These are phyloP conservation scores for Tylopilus rubrobrunneus DNA, from an alignment of 768 basidiomycete genomes.

Conservation along the genomic window DNA sequence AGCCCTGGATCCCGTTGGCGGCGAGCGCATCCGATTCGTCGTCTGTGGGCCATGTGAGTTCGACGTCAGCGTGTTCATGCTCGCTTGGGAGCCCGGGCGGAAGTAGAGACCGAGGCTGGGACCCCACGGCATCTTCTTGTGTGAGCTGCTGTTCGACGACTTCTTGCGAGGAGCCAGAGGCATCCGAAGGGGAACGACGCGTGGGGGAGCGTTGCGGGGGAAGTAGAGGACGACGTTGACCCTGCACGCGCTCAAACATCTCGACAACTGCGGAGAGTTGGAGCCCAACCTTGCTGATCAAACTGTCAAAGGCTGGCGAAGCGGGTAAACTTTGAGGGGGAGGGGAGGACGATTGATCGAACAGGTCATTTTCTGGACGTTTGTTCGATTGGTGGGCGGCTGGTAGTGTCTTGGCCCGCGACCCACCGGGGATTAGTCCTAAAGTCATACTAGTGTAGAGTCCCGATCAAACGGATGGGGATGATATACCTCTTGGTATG, in stretches of 20 bases:
- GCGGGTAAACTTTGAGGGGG: slow-evolving; percentile 8
- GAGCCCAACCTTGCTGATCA: slow-evolving; percentile 8
- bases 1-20: background rate
- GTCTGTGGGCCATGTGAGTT: slow-evolving; percentile 30
- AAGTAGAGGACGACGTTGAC: background rate
- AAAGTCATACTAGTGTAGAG: slow-evolving; percentile 1
- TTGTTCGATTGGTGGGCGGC: background rate
- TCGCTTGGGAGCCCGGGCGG: slow-evolving; percentile 2
- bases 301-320: slow-evolving; percentile 21
- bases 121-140: slow-evolving; percentile 30
- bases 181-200: slow-evolving; percentile 16
- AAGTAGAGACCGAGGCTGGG: slow-evolving; percentile 3
- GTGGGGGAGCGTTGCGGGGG: slow-evolving; percentile 5
- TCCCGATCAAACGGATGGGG: background rate
- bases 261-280: slow-evolving; percentile 16
- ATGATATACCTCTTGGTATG: slow-evolving; percentile 18
- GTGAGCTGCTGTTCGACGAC: slow-evolving; percentile 50
- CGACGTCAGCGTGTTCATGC: slow-evolving; percentile 7
- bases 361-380: background rate
- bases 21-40: slow-evolving; percentile 9
- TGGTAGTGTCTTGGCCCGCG: background rate
- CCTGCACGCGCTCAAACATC: slow-evolving; percentile 15
- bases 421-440: slow-evolving; percentile 3
- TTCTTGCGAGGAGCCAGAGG: slow-evolving; percentile 37
- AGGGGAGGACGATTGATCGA: slow-evolving; percentile 23